Evolutionary conservation across 345 rosid genomes (phyloP).

Genomic region (Gossypium stocksii): DNA sequence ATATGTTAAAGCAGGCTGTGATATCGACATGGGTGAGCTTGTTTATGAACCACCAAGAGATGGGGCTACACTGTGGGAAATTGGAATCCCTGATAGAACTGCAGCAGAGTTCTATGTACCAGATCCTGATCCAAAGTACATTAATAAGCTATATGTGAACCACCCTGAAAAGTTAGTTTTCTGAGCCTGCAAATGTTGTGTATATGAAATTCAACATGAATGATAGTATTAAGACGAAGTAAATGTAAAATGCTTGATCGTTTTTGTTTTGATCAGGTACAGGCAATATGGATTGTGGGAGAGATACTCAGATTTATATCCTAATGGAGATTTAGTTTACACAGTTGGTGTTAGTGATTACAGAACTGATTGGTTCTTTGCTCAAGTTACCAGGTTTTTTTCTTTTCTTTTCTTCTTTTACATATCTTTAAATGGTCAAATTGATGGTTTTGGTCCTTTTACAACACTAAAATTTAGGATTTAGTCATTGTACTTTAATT

Average conservation of each 20-base stretch:
- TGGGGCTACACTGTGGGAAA: conserved; percentile 93
- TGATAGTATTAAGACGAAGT: not conserved
- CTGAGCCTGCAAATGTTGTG: not conserved
- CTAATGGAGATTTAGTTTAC: conserved; percentile 58
- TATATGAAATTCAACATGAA: not conserved
- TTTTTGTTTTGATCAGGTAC: conserved; percentile 35
- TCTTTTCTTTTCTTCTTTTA: not conserved
- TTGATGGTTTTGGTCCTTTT: too few species aligned
- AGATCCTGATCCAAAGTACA: conserved; percentile 59
- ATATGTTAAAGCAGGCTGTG: conserved; percentile 34
- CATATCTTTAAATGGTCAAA: not conserved
- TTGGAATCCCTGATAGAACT: conserved; percentile 72
- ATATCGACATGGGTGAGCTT: conserved; percentile 46
- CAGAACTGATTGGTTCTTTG: conserved; percentile 78
- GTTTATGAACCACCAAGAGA: conserved; percentile 61
- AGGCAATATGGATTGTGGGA: conserved; percentile 93
- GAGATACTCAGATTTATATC: conserved; percentile 63
- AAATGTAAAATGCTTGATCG: not conserved
- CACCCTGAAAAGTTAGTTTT: conserved; percentile 56
- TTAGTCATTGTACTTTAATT: too few species aligned
- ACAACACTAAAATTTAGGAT: too few species aligned
- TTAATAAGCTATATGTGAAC: conserved; percentile 54
- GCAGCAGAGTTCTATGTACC: conserved; percentile 74
- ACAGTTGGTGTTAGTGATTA: conserved; percentile 53
- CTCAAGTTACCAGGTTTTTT: conserved; percentile 66